A percentile compares a stretch with the other conserved stretches of the same genome.
Conservation (phyloP, 1,284 basidiomycete species). For the Boletus albobrunnescens region DNA sequence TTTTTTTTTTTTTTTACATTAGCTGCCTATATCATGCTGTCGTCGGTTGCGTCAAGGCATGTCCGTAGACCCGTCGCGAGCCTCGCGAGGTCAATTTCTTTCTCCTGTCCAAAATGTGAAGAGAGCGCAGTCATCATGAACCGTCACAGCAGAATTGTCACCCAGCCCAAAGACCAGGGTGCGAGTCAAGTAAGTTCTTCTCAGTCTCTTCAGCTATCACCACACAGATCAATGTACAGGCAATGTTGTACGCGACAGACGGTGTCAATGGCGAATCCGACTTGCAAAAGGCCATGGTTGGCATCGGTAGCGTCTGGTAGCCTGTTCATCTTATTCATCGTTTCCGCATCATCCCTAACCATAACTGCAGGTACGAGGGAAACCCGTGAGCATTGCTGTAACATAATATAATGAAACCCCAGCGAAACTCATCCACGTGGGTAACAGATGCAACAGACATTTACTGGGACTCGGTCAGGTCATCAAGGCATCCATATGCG, state of each 20-base stretch:
- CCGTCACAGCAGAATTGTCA: conserved; percentile 78
- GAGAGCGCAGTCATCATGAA: conserved; percentile 71
- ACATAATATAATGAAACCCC: neutral
- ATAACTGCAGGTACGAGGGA: conserved; percentile 72
- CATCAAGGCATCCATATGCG: conserved; percentile 76
- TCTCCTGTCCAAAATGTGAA: conserved; percentile 38
- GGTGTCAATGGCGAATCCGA: conserved; percentile 76
- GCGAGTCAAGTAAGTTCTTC: conserved; percentile 72
- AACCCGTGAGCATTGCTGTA: conserved; percentile 62
- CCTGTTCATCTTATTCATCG: conserved; percentile 27
- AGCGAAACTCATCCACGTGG: conserved; percentile 2
- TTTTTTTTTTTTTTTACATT: no score
- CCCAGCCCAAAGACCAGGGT: conserved; percentile 88
- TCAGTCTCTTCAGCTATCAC: neutral
- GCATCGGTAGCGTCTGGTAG: conserved; percentile 91
- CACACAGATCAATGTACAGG: conserved; percentile 43
- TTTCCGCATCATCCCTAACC: conserved; percentile 13
- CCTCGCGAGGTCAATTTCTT: conserved; percentile 39
- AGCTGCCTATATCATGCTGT: conserved; percentile 24
- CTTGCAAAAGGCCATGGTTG: conserved; percentile 93
- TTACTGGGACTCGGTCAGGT: conserved; percentile 84
- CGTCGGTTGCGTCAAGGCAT: conserved; percentile 17
- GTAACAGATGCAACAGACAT: conserved; percentile 83
- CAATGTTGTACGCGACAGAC: conserved; percentile 95
- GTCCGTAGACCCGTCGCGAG: conserved; percentile 16